A percentile compares a stretch with the other conserved stretches of the same genome.
Conservation (phyloP, 768 basidiomycete species). For the Boletus bicolor region DNA sequence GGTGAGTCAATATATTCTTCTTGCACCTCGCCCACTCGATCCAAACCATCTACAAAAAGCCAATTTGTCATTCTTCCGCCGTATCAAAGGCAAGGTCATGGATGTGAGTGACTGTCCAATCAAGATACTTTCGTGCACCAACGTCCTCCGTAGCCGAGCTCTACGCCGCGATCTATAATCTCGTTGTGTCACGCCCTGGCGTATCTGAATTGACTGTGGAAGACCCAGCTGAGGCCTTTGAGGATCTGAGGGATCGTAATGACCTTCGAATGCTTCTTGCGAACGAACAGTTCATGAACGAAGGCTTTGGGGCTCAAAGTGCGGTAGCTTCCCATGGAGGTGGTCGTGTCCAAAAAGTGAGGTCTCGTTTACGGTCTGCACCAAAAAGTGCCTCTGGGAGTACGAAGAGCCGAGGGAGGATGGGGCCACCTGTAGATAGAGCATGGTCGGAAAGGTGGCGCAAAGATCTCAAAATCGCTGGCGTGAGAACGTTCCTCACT, state of each 20-base stretch:
- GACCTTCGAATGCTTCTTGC: slow-evolving; percentile 78
- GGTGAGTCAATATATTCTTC: slow-evolving; percentile 42
- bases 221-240: slow-evolving; percentile 97
- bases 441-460: slow-evolving; percentile 79
- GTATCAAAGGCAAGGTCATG: slow-evolving; percentile 86
- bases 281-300: slow-evolving; percentile 62
- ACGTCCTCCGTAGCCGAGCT: slow-evolving; percentile 60
- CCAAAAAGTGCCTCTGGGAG: slow-evolving; percentile 23
- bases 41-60: slow-evolving; percentile 37
- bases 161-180: slow-evolving; percentile 81
- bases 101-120: slow-evolving; percentile 54
- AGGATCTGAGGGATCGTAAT: slow-evolving; percentile 90
- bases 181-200: slow-evolving; percentile 58
- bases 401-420: slow-evolving; percentile 46
- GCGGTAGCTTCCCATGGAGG: slow-evolving; percentile 44
- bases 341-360: slow-evolving; percentile 40
- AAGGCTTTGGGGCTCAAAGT: slow-evolving; percentile 54
- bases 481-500: slow-evolving; percentile 44
- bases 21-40: neutral
- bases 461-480: slow-evolving; percentile 83
- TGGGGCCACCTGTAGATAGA: slow-evolving; percentile 76
- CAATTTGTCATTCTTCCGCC: slow-evolving; percentile 94
- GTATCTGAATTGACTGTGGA: slow-evolving; percentile 95
- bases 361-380: slow-evolving; percentile 34
- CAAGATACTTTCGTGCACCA: neutral